These are phyloP conservation scores for Butyriboletus loyo DNA, from an alignment of 768 basidiomycete species.

Conservation along the genomic window DNA sequence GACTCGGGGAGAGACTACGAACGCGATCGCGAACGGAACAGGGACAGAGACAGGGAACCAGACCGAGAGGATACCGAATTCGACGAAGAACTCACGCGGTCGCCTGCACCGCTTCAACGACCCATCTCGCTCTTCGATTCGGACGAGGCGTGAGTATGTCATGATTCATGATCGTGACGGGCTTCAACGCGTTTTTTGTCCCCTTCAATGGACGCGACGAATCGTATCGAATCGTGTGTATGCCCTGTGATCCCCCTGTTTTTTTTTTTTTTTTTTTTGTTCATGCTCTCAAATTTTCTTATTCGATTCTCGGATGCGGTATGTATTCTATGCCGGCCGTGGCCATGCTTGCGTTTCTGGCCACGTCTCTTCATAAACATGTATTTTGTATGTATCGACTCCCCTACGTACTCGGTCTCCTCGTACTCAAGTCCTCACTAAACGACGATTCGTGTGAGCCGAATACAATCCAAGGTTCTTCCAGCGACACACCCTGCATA, in stretches of 20 bases:
- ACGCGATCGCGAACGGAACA: not conserved
- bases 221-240: too few relatives aligned
- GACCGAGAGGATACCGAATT: constrained; percentile 7
- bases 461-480: not conserved
- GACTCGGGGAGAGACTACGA: not conserved
- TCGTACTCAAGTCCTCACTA: not conserved
- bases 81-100: constrained; percentile 15
- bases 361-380: not conserved
- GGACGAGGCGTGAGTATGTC: constrained; percentile 11
- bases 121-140: constrained; percentile 34
- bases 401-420: not conserved
- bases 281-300: not conserved
- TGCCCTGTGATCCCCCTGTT: too few relatives aligned
- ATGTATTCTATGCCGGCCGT: constrained; percentile 2
- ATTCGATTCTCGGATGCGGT: not conserved
- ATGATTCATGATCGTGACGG: not conserved
- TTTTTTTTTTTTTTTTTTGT: not conserved
- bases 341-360: not conserved
- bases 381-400: not conserved
- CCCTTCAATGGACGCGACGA: not conserved
- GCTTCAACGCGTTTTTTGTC: not conserved
- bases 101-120: constrained; percentile 28
- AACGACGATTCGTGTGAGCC: not conserved
- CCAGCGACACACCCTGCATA: not conserved
- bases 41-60: not conserved